A percentile compares a stretch with the other conserved stretches of the same genome.
These are phyloP conservation scores for Ophiostoma sp. DNA, from an alignment of 2,329 filamentous ascomycete genomes.

Conservation along the genomic window DNA sequence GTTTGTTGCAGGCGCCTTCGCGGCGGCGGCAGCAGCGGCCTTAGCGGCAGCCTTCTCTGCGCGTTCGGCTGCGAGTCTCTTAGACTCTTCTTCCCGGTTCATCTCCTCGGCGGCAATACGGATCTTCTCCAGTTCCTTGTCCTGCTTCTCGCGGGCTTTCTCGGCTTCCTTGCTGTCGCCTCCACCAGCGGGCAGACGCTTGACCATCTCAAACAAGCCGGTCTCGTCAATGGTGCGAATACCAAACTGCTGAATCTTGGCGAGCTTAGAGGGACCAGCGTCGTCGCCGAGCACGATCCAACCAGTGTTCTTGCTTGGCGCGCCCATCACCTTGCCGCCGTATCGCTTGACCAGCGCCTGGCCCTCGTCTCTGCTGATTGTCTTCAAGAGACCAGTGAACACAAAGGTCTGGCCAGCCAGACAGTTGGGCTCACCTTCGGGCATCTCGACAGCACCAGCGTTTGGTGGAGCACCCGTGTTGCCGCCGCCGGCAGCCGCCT, in stretches of 20 bases:
- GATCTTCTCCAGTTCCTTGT: conserved; percentile 80
- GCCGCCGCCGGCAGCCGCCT: conserved; percentile 56
- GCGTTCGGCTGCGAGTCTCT: conserved; percentile 54
- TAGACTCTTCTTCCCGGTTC: conserved; percentile 73
- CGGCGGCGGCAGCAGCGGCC: conserved; percentile 47
- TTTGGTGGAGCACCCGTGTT: conserved; percentile 65
- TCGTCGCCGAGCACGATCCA: conserved; percentile 90
- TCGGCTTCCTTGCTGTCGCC: conserved; percentile 86
- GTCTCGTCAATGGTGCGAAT: conserved; percentile 95
- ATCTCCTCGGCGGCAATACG: conserved; percentile 79
- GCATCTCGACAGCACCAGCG: conserved; percentile 68
- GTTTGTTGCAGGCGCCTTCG: conserved; percentile 21
- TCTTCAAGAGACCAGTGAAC: conserved; percentile 85
- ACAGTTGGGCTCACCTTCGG: conserved; percentile 83
- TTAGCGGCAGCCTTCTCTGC: conserved; percentile 54
- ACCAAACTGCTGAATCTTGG: conserved; percentile 75
- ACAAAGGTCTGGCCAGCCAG: conserved; percentile 88
- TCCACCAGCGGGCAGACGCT: conserved; percentile 76
- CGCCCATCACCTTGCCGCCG: conserved; percentile 83
- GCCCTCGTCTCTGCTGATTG: conserved; percentile 79
- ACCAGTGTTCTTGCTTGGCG: conserved; percentile 88
- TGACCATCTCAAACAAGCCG: conserved; percentile 84
- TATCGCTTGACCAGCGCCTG: conserved; percentile 87
- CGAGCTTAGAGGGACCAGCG: conserved; percentile 88
- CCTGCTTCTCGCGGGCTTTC: conserved; percentile 80